Conservation (phyloP, 495 filamentous ascomycete genomes). For the Hyphodiscus hymeniophilus region DNA sequence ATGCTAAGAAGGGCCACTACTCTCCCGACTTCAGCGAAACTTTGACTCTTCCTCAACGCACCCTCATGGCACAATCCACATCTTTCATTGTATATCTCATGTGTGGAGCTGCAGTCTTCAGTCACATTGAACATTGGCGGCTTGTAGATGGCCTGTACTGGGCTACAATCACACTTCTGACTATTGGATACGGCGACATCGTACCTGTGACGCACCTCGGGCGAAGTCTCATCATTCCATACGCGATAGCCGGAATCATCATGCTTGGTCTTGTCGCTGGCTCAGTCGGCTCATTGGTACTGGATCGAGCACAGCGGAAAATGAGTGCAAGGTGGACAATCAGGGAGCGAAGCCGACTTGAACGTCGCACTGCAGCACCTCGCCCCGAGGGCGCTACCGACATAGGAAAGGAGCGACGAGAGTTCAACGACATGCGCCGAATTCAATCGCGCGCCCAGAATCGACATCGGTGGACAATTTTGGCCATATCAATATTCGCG, state of each 20-base stretch:
- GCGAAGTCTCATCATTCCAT: slow-evolving; percentile 66
- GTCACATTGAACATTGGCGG: slow-evolving; percentile 64
- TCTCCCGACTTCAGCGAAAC: slow-evolving; percentile 60
- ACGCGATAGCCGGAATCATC: slow-evolving; percentile 66
- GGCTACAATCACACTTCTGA: slow-evolving; percentile 77
- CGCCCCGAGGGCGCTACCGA: slow-evolving; percentile 33
- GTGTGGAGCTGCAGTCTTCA: slow-evolving; percentile 63
- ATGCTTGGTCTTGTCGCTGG: slow-evolving; percentile 79
- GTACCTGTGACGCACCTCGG: slow-evolving; percentile 49
- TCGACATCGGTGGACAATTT: slow-evolving; percentile 59
- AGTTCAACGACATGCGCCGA: slow-evolving; percentile 77
- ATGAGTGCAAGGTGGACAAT: slow-evolving; percentile 61
- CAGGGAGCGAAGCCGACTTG: slow-evolving; percentile 50
- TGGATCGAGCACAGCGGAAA: slow-evolving; percentile 67
- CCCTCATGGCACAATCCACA: slow-evolving; percentile 84
- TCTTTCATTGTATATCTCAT: slow-evolving; percentile 68
- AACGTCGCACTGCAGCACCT: slow-evolving; percentile 10
- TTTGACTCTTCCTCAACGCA: slow-evolving; percentile 65
- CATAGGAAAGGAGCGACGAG: slow-evolving; percentile 52
- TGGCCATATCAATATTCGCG: slow-evolving; percentile 51
- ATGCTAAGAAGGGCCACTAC: slow-evolving; percentile 56
- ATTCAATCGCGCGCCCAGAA: slow-evolving; percentile 58
- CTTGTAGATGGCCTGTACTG: slow-evolving; percentile 78
- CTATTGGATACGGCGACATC: slow-evolving; percentile 71
- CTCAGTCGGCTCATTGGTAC: slow-evolving; percentile 66